Conservation (phyloP, 2,329 filamentous ascomycete genomes). For the Huntiella abstrusa region DNA sequence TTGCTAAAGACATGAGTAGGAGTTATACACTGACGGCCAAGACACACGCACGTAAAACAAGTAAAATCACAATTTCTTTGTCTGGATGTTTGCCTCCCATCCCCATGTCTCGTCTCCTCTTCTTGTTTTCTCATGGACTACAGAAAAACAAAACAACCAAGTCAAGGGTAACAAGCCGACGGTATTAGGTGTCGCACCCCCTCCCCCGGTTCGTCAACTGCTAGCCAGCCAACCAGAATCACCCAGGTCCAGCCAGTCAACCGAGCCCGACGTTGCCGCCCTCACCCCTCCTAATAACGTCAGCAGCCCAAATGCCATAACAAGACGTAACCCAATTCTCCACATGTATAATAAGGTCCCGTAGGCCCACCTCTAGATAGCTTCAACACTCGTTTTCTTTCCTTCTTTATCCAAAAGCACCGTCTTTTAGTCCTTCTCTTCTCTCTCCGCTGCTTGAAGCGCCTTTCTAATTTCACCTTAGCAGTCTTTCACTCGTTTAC, state of each 20-base stretch:
- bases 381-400: not conserved
- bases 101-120: not conserved
- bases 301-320: too few relatives aligned
- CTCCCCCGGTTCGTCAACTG: too few relatives aligned
- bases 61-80: not conserved
- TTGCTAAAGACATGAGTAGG: too few relatives aligned
- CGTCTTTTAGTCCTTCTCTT: not conserved
- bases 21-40: too few relatives aligned
- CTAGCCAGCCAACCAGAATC: too few relatives aligned
- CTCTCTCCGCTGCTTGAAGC: not conserved
- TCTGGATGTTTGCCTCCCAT: not conserved
- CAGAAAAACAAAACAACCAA: not conserved
- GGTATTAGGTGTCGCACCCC: too few relatives aligned
- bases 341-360: not conserved
- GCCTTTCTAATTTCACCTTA: not conserved
- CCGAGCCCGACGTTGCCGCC: too few relatives aligned
- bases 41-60: too few relatives aligned
- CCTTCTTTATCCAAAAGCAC: conserved; percentile 2
- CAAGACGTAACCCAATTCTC: too few relatives aligned
- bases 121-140: not conserved
- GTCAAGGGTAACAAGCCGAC: too few relatives aligned
- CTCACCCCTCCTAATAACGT: too few relatives aligned
- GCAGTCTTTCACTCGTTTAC: conserved; percentile 4
- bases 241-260: too few relatives aligned
- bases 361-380: not conserved